Evolutionary conservation across 495 filamentous ascomycete species (phyloP).

Genomic region (Aspergillus carlsbadensis): DNA sequence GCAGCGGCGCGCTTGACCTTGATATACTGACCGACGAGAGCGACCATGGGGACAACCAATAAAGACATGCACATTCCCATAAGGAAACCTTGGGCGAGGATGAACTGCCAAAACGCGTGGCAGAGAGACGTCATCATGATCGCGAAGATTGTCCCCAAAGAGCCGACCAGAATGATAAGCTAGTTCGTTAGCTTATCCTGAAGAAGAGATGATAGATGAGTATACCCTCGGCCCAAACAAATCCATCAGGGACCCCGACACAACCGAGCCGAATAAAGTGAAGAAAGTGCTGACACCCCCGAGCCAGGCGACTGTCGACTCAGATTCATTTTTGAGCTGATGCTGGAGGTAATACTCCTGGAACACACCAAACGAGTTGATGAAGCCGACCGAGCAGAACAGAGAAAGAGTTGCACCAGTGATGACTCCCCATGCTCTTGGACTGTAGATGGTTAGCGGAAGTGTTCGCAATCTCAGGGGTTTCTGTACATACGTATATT

Average conservation of each 20-base stretch:
- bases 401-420: constrained; percentile 27
- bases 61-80: constrained; percentile 51
- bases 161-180: constrained; percentile 29
- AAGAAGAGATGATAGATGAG: neutral
- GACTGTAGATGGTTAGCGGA: constrained; percentile 13
- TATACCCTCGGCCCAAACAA: constrained; percentile 34
- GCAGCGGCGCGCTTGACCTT: constrained; percentile 52
- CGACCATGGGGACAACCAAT: constrained; percentile 51
- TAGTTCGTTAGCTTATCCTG: constrained; percentile 12
- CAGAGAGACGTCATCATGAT: constrained; percentile 61
- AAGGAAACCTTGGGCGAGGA: constrained; percentile 60
- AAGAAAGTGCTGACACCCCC: constrained; percentile 50
- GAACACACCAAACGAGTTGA: constrained; percentile 65
- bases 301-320: constrained; percentile 60
- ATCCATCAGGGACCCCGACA: constrained; percentile 39
- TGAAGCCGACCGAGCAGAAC: constrained; percentile 58
- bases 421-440: constrained; percentile 27
- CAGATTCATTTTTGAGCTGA: constrained; percentile 44
- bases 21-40: constrained; percentile 55
- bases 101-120: constrained; percentile 58
- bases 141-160: constrained; percentile 36
- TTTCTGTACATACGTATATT: constrained; percentile 26
- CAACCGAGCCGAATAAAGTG: constrained; percentile 33
- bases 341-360: constrained; percentile 57
- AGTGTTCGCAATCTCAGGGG: too few species aligned